These are phyloP conservation scores for Blastobotrys elegans DNA, from an alignment of 1,139 yeast genomes.

Conservation along the genomic window DNA sequence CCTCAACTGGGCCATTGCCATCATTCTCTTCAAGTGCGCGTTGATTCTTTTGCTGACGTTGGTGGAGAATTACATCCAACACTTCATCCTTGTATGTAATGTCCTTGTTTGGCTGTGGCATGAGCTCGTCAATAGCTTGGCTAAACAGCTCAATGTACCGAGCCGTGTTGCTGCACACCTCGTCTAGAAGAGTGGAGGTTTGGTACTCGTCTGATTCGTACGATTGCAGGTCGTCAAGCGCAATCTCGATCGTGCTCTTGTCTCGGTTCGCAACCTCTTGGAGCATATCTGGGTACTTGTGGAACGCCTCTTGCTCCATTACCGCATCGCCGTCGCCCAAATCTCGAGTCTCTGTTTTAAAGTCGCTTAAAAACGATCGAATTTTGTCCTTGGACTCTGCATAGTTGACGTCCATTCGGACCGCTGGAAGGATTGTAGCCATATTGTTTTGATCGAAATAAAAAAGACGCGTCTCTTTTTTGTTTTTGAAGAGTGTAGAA, in stretches of 20 bases:
- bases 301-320: slow-evolving; percentile 14
- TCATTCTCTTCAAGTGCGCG: slow-evolving; percentile 53
- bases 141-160: slow-evolving; percentile 78
- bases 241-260: slow-evolving; percentile 59
- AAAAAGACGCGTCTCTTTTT: neutral
- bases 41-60: slow-evolving; percentile 76
- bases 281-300: slow-evolving; percentile 67
- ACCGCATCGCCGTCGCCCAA: slow-evolving; percentile 16
- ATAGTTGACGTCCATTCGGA: slow-evolving; percentile 52
- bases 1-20: slow-evolving; percentile 24
- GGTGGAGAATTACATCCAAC: slow-evolving; percentile 86
- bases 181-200: slow-evolving; percentile 43
- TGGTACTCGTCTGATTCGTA: slow-evolving; percentile 47
- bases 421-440: slow-evolving; percentile 41
- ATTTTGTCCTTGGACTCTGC: slow-evolving; percentile 37
- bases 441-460: slow-evolving; percentile 9
- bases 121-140: slow-evolving; percentile 65
- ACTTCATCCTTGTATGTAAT: slow-evolving; percentile 83
- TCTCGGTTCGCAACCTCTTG: slow-evolving; percentile 85
- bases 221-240: slow-evolving; percentile 74
- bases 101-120: slow-evolving; percentile 80
- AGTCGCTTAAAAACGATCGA: slow-evolving; percentile 24
- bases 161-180: slow-evolving; percentile 66
- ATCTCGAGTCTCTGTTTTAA: slow-evolving; percentile 22
- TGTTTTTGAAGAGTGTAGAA: no score